These are phyloP conservation scores for Tothia fuscella DNA, from an alignment of 2,329 filamentous ascomycete species.

Conservation along the genomic window DNA sequence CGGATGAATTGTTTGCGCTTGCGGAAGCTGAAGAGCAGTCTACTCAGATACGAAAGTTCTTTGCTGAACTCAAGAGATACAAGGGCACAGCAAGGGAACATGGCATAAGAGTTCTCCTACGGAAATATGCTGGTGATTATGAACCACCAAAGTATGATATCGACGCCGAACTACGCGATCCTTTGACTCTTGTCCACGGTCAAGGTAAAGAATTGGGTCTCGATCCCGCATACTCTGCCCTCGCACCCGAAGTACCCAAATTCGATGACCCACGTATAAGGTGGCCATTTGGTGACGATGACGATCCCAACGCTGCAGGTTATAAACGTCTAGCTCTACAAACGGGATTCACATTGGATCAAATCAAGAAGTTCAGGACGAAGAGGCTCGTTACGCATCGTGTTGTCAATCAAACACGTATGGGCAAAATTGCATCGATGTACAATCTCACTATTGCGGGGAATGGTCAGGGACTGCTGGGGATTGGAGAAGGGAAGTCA, in stretches of 20 bases:
- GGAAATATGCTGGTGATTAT: slow-evolving; percentile 25
- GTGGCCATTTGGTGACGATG: slow-evolving; percentile 25
- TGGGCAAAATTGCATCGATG: slow-evolving; percentile 75
- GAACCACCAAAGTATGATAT: slow-evolving; percentile 29
- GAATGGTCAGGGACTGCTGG: slow-evolving; percentile 73
- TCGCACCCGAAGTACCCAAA: slow-evolving; percentile 41
- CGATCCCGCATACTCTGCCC: slow-evolving; percentile 30
- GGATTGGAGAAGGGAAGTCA: slow-evolving; percentile 82
- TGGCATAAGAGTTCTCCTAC: not conserved
- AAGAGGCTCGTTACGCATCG: slow-evolving; percentile 63
- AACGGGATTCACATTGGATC: slow-evolving; percentile 39
- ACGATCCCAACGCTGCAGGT: slow-evolving; percentile 26
- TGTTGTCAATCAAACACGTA: slow-evolving; percentile 86
- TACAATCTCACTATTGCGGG: slow-evolving; percentile 75
- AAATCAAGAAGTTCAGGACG: slow-evolving; percentile 43
- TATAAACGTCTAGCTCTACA: slow-evolving; percentile 43
- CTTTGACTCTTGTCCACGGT: slow-evolving; percentile 34
- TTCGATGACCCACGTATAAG: slow-evolving; percentile 26
- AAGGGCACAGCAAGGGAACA: slow-evolving; percentile 5
- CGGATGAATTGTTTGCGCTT: slow-evolving; percentile 7
- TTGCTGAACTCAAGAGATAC: slow-evolving; percentile 1
- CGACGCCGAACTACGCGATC: slow-evolving; percentile 24
- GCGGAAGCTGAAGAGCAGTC: not conserved
- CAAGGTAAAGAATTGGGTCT: slow-evolving; percentile 38
- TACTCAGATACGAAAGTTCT: not conserved